Conservation (phyloP, 2,329 filamentous ascomycete genomes). For the Fusarium staphyleae region DNA sequence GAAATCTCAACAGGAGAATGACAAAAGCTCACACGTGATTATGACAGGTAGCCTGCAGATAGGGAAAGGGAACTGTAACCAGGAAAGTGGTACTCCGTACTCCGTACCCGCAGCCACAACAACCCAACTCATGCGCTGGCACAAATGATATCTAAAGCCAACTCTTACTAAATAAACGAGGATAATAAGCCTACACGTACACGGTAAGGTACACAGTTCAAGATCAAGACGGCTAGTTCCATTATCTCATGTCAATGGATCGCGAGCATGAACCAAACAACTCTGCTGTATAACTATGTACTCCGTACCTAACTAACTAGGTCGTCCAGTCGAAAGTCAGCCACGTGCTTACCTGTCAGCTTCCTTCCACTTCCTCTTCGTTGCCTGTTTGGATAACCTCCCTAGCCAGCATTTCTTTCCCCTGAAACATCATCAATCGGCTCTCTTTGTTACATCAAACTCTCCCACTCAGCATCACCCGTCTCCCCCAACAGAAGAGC, state of each 20-base stretch:
- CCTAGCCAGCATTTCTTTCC: not conserved
- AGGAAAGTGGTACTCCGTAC: slow-evolving; percentile 6
- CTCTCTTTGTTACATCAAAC: not conserved
- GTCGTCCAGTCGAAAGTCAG: not conserved
- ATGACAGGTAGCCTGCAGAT: slow-evolving; percentile 6
- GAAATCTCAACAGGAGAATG: not conserved
- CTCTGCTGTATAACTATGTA: not conserved
- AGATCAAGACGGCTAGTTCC: slow-evolving; percentile 3
- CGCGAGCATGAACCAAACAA: not conserved
- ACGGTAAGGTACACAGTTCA: too few species aligned
- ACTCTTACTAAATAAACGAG: too few species aligned
- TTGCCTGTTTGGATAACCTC: slow-evolving; percentile 16
- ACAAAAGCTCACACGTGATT: slow-evolving; percentile 4
- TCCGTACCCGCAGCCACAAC: not conserved
- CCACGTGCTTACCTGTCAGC: not conserved
- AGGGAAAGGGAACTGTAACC: slow-evolving; percentile 7
- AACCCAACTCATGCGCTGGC: too few species aligned
- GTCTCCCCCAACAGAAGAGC: slow-evolving; percentile 22
- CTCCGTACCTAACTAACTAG: too few species aligned
- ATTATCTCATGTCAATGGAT: not conserved
- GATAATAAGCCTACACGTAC: too few species aligned
- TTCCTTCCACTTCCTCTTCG: slow-evolving; percentile 25
- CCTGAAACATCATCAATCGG: not conserved
- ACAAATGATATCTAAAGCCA: not conserved
- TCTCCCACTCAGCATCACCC: slow-evolving; percentile 19